These are phyloP conservation scores for Rutidosis leptorrhynchoides DNA, from an alignment of 129 eudicot species.

Conservation along the genomic window DNA sequence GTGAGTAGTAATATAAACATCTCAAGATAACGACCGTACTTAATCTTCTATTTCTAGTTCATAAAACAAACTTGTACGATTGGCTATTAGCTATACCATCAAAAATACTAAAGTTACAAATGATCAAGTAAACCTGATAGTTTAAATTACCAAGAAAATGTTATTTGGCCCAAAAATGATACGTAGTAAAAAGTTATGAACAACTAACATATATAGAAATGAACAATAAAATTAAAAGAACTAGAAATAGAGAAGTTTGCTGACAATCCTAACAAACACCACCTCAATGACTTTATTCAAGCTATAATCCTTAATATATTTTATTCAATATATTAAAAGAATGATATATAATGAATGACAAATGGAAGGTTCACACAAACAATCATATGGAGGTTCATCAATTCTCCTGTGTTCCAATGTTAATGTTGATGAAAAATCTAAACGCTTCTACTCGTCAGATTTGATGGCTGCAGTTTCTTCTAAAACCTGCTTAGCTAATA, in stretches of 20 bases:
- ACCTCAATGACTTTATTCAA: not conserved
- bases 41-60: not conserved
- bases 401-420: not conserved
- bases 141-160: too few relatives aligned
- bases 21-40: too few relatives aligned
- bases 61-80: too few relatives aligned
- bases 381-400: constrained; percentile 11
- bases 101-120: too few relatives aligned
- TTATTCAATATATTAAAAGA: not conserved
- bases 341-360: not conserved
- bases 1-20: not conserved
- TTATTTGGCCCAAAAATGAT: too few relatives aligned
- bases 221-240: too few relatives aligned
- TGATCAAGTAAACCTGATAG: not conserved
- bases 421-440: not conserved
- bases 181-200: too few relatives aligned
- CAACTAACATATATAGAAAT: too few relatives aligned
- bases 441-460: not conserved
- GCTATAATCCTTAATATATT: not conserved
- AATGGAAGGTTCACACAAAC: not conserved
- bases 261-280: not conserved
- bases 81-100: not conserved
- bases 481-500: constrained; percentile 47
- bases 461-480: constrained; percentile 37
- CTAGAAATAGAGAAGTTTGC: too few relatives aligned